Conservation (phyloP, 2,329 filamentous ascomycete species). For the Aureobasidium sp. region DNA sequence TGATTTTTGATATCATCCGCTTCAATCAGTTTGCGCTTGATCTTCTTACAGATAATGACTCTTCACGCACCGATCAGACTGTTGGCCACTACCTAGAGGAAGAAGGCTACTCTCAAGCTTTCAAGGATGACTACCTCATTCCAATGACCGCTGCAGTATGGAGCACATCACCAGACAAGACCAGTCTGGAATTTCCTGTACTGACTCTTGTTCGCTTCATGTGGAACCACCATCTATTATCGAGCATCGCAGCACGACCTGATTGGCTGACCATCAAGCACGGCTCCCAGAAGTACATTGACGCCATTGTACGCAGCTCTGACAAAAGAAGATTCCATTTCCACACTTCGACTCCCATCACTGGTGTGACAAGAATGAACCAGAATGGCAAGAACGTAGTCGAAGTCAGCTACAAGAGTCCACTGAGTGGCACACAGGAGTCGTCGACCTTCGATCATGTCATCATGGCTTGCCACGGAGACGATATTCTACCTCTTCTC, state of each 20-base stretch:
- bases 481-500: conserved; percentile 43
- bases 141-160: conserved; percentile 77
- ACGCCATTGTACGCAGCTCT: conserved; percentile 62
- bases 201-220: conserved; percentile 67
- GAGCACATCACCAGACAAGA: conserved; percentile 72
- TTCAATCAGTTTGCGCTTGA: conserved; percentile 79
- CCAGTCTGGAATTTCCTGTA: conserved; percentile 64
- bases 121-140: conserved; percentile 73
- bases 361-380: conserved; percentile 21
- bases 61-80: conserved; percentile 35
- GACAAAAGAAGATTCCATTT: conserved; percentile 60
- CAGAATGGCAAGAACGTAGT: conserved; percentile 17
- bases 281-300: conserved; percentile 64
- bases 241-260: conserved; percentile 52
- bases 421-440: conserved; percentile 19
- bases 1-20: conserved; percentile 75
- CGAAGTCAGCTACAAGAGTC: conserved; percentile 26
- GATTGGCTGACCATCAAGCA: conserved; percentile 65
- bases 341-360: conserved; percentile 48
- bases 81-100: conserved; percentile 67
- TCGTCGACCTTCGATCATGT: conserved; percentile 60
- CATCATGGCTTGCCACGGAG: conserved; percentile 70
- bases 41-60: conserved; percentile 48
- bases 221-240: conserved; percentile 75
- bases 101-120: conserved; percentile 69